Evolutionary conservation across 2,329 filamentous ascomycete species (phyloP), one percentile per base, ranked within the genome.

Genomic region (Hymenoscyphus scutula): DNA sequence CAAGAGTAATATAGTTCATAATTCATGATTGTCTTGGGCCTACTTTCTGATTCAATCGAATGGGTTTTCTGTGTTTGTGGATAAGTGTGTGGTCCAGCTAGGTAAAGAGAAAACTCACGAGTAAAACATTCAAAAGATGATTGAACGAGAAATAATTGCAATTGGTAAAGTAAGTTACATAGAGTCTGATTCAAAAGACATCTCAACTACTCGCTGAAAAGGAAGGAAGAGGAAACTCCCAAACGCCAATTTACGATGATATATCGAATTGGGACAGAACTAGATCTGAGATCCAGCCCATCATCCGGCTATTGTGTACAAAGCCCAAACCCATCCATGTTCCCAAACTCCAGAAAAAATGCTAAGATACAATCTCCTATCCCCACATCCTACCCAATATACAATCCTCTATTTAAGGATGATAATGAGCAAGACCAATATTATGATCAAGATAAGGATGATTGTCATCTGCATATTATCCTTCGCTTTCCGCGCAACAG

Each of bases 401-500:
- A 59, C 59, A 57, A 25, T 19, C 25, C 27, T 55, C 75, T 74
- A 87, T 74, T 88, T 89, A 75, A 87, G 73, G 58, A 90, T 82
- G 55, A 88, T 80, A 74, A 91, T 89, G 73, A 91, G 71, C 67
- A 91, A 76, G 7, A 91, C 80, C 73, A 91, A 71, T 27, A 90
- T 79, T 58, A 89, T 81, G 68, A 91, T 89, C 76, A 91, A 74
- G 15, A 83, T 78, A 15, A 89, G 83, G 72, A 93, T 92, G 68
- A 88, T 87, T 6, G 86, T 84, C 74, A 87, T 87, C 78, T 94
- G 92, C 84, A 89, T 91, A 76, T 94, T 95, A 73, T 96, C 92
- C 70, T 86, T 86, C 1, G 92, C 92, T 66, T 87, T 88, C 68
- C 87, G 80, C 11, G 89, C 84, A 64, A 98, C 86, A 67, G 82